Percentiles rank a stretch among this genome's conserved stretches.
Evolutionary conservation across 1,139 yeast species (phyloP).

Genomic region (Pichia sp.): DNA sequence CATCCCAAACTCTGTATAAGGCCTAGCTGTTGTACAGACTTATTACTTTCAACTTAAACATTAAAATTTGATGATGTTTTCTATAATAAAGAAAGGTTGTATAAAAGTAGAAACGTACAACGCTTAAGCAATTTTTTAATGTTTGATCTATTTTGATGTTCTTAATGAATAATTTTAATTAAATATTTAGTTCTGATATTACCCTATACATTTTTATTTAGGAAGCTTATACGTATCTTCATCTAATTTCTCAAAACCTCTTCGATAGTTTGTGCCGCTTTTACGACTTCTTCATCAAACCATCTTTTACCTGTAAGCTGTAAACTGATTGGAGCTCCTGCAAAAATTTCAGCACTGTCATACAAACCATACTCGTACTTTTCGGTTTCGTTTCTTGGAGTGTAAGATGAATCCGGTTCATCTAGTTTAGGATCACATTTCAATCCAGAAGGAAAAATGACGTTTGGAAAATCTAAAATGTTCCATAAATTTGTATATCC

Average conservation of each 20-base stretch:
- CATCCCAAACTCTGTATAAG: too few relatives aligned
- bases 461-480: slow-evolving; percentile 52
- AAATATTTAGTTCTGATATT: too few relatives aligned
- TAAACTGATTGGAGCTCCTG: slow-evolving; percentile 44
- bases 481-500: slow-evolving; percentile 66
- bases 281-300: slow-evolving; percentile 44
- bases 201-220: too few relatives aligned
- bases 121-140: too few relatives aligned
- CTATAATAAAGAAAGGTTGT: too few relatives aligned
- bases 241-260: slow-evolving; percentile 7
- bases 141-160: too few relatives aligned
- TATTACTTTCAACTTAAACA: too few relatives aligned
- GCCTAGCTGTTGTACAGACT: too few relatives aligned
- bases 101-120: too few relatives aligned
- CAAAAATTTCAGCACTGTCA: slow-evolving; percentile 32
- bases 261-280: slow-evolving; percentile 18
- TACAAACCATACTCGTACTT: slow-evolving; percentile 34
- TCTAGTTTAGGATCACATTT: slow-evolving; percentile 25
- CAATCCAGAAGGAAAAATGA: slow-evolving; percentile 41
- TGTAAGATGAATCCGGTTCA: slow-evolving; percentile 18
- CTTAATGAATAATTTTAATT: too few relatives aligned
- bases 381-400: slow-evolving; percentile 38
- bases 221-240: too few relatives aligned
- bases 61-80: too few relatives aligned
- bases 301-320: slow-evolving; percentile 46